A percentile compares a stretch with the other conserved stretches of the same genome.
Evolutionary conservation across 2,329 filamentous ascomycete species (phyloP).

Genomic region (Aspergillus sp.): DNA sequence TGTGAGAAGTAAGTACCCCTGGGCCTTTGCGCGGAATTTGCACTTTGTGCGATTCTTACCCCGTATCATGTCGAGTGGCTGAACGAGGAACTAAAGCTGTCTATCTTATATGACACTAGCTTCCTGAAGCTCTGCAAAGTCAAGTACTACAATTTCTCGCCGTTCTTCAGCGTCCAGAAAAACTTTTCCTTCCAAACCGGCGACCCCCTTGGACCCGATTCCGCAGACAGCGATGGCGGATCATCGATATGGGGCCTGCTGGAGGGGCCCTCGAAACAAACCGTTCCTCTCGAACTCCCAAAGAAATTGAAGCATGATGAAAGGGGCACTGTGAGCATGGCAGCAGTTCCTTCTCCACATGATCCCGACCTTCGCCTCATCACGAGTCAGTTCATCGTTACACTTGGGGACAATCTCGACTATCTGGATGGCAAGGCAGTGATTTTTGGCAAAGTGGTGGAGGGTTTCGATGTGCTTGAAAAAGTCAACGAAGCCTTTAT

Average conservation of each 20-base stretch:
- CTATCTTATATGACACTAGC: constrained; percentile 52
- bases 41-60: not conserved
- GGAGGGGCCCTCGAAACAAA: constrained; percentile 67
- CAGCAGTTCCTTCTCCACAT: constrained; percentile 73
- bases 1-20: constrained; percentile 82
- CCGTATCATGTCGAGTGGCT: constrained; percentile 47
- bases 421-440: constrained; percentile 91
- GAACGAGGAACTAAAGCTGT: constrained; percentile 57
- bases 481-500: constrained; percentile 90
- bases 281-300: constrained; percentile 80
- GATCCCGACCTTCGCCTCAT: constrained; percentile 82
- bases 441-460: constrained; percentile 91
- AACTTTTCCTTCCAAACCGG: constrained; percentile 96
- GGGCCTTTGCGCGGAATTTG: constrained; percentile 2
- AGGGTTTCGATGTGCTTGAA: constrained; percentile 91
- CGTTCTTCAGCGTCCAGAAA: constrained; percentile 87
- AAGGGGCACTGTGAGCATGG: constrained; percentile 94
- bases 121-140: constrained; percentile 98
- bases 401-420: constrained; percentile 83
- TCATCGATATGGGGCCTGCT: constrained; percentile 88
- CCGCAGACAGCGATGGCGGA: constrained; percentile 84
- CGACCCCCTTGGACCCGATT: constrained; percentile 85
- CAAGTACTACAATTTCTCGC: constrained; percentile 99
- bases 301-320: constrained; percentile 86
- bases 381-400: constrained; percentile 91